These are phyloP conservation scores for Colletotrichum theobromicola DNA, from an alignment of 2,329 filamentous ascomycete species.

Conservation along the genomic window DNA sequence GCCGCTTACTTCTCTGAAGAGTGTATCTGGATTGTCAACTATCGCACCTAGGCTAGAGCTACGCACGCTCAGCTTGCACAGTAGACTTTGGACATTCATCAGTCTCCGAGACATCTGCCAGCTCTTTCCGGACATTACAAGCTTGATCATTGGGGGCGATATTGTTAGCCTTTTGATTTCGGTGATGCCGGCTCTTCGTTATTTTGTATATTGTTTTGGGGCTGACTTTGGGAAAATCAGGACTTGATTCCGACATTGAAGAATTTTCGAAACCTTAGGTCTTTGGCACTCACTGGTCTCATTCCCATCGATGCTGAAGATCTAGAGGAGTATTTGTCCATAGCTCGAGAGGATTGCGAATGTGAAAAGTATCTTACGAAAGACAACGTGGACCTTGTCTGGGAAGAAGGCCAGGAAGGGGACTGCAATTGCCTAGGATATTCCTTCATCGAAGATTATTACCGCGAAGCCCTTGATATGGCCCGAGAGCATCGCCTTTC, in stretches of 20 bases:
- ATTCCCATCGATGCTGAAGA: fast-evolving
- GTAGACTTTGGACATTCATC: too few relatives aligned
- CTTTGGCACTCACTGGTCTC: background rate
- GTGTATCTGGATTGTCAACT: background rate
- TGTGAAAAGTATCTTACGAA: too few relatives aligned
- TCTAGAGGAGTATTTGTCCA: fast-evolving
- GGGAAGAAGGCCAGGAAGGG: too few relatives aligned
- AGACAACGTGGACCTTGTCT: background rate
- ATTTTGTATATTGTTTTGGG: too few relatives aligned
- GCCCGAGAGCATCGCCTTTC: background rate
- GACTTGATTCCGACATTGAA: background rate
- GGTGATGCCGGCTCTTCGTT: too few relatives aligned
- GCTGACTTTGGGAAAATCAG: too few relatives aligned
- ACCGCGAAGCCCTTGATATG: background rate
- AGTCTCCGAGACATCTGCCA: too few relatives aligned
- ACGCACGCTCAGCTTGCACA: background rate
- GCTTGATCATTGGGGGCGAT: background rate
- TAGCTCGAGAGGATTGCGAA: too few relatives aligned
- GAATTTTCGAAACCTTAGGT: background rate
- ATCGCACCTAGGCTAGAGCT: background rate
- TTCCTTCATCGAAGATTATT: background rate
- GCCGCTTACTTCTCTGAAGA: too few relatives aligned
- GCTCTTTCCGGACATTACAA: too few relatives aligned
- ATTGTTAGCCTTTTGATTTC: background rate
- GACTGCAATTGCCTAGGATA: background rate